These are phyloP conservation scores for Leccinellum albellum DNA, from an alignment of 768 basidiomycete species.

Conservation along the genomic window DNA sequence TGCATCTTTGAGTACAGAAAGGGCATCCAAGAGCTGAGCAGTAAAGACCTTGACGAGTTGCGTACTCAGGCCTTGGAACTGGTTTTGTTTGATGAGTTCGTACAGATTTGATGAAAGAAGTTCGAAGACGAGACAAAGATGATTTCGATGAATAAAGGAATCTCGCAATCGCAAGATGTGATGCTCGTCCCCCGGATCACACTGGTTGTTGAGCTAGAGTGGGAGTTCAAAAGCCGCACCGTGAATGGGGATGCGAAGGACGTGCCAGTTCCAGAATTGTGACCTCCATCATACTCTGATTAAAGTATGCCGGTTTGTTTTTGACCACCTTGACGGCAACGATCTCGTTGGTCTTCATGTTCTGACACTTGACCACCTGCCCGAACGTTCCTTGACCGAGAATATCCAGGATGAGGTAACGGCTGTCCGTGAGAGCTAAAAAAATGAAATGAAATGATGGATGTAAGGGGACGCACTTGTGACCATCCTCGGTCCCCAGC, in stretches of 20 bases:
- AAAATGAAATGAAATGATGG: neutral
- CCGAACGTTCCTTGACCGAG: constrained; percentile 99
- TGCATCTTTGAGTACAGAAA: constrained; percentile 92
- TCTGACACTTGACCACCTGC: constrained; percentile 99
- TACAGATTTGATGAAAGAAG: constrained; percentile 95
- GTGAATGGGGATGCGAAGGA: constrained; percentile 15
- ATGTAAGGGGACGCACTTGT: constrained; percentile 64
- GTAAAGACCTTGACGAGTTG: constrained; percentile 99
- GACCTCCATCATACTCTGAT: constrained; percentile 99
- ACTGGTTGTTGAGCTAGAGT: constrained; percentile 85
- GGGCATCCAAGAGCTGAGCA: constrained; percentile 87
- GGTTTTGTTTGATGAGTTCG: constrained; percentile 99
- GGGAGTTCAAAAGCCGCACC: constrained; percentile 1
- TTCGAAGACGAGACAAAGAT: constrained; percentile 97
- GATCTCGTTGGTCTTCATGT: constrained; percentile 98
- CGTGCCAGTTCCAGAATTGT: constrained; percentile 92
- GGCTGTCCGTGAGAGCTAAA: constrained; percentile 39
- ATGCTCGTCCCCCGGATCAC: constrained; percentile 92
- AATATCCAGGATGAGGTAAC: constrained; percentile 94
- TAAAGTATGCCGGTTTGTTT: constrained; percentile 99
- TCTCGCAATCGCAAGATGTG: constrained; percentile 94
- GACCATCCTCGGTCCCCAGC: constrained; percentile 88
- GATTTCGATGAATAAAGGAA: constrained; percentile 94
- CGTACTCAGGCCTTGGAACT: constrained; percentile 94
- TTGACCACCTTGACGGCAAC: constrained; percentile 99